These are phyloP conservation scores for Cochlearia excelsa DNA, from an alignment of 345 rosid genomes.

Conservation along the genomic window DNA sequence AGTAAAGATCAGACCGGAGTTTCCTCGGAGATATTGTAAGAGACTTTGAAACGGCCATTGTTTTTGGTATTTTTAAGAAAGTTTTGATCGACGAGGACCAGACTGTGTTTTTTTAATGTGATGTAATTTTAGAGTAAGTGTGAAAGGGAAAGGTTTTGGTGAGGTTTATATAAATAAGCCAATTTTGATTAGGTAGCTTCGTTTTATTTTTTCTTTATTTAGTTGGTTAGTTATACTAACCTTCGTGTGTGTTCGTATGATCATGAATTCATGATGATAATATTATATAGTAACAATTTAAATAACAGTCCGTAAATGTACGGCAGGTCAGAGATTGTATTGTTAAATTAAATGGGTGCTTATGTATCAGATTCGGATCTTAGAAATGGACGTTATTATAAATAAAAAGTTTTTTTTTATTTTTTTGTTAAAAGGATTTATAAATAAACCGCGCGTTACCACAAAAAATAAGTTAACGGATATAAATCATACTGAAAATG, in stretches of 20 bases:
- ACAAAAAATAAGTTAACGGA: too few relatives aligned
- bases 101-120: background rate
- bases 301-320: constrained; percentile 15
- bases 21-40: constrained; percentile 63
- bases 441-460: too few relatives aligned
- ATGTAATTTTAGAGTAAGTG: constrained; percentile 25
- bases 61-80: background rate
- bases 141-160: constrained; percentile 27
- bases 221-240: constrained; percentile 2
- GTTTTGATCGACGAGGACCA: constrained; percentile 7
- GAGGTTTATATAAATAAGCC: constrained; percentile 30
- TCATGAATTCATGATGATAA: background rate
- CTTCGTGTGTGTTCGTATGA: constrained; percentile 20
- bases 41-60: constrained; percentile 46
- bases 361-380: too few relatives aligned
- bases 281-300: constrained; percentile 7
- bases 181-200: constrained; percentile 30
- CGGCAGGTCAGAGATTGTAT: constrained; percentile 15
- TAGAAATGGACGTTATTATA: too few relatives aligned
- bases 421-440: too few relatives aligned
- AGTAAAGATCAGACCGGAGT: constrained; percentile 82
- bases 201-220: constrained; percentile 10
- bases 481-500: too few relatives aligned
- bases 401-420: too few relatives aligned
- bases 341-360: background rate